Evolutionary conservation across 2,329 filamentous ascomycete species (phyloP).

Genomic region (Fusarium phyllophilum): DNA sequence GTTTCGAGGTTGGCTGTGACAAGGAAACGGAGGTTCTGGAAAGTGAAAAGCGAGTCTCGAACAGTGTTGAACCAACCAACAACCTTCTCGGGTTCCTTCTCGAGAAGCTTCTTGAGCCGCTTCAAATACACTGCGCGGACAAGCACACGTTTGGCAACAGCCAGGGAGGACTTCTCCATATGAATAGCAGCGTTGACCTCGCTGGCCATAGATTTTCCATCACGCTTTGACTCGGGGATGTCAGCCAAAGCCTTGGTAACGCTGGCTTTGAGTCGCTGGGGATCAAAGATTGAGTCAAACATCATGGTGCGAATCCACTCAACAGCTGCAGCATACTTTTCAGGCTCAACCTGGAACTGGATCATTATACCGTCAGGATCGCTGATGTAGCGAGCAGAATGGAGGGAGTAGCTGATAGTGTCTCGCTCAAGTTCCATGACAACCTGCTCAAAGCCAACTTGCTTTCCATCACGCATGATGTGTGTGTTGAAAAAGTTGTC

Average conservation of each 20-base stretch:
- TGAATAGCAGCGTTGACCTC: constrained; percentile 82
- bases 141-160: constrained; percentile 81
- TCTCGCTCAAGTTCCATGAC: constrained; percentile 92
- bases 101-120: constrained; percentile 82
- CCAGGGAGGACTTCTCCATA: constrained; percentile 78
- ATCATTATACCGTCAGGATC: constrained; percentile 86
- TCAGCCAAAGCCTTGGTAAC: constrained; percentile 88
- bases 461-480: constrained; percentile 78
- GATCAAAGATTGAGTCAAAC: constrained; percentile 89
- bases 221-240: constrained; percentile 90
- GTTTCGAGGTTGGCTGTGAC: constrained; percentile 83
- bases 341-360: constrained; percentile 84
- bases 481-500: constrained; percentile 97
- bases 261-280: constrained; percentile 68
- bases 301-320: constrained; percentile 87
- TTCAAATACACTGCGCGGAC: constrained; percentile 90
- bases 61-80: constrained; percentile 82
- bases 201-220: constrained; percentile 74
- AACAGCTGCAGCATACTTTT: constrained; percentile 86
- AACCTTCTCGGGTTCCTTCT: constrained; percentile 78
- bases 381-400: constrained; percentile 73
- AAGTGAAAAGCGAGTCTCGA: constrained; percentile 78
- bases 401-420: constrained; percentile 84
- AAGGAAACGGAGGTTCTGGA: constrained; percentile 85
- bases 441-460: constrained; percentile 88